Percentiles rank a stretch among this genome's conserved stretches.
phyloP scores from a whole-genome alignment of 352 stramenopile species.

The Globisporangium carolinianum region DNA sequence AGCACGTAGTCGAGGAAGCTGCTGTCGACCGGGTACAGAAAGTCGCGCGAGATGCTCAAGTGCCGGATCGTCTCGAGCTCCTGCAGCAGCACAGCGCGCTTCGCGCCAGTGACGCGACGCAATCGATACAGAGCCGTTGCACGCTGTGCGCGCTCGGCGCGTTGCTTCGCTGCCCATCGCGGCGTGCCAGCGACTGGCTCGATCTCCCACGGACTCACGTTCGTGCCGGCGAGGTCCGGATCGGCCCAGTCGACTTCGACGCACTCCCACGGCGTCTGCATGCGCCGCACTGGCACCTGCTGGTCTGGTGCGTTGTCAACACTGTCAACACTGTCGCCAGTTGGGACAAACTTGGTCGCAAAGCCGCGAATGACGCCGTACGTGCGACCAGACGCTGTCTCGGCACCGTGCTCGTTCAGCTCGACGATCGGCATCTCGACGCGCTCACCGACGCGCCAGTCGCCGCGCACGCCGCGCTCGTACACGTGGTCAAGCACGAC shows the following conservation, averaged over 20 bases:
- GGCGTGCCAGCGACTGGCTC: slow-evolving; percentile 32
- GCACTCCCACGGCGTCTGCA: slow-evolving; percentile 70
- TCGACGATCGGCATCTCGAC: slow-evolving; percentile 73
- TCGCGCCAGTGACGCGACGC: slow-evolving; percentile 36
- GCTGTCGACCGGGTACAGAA: slow-evolving; percentile 71
- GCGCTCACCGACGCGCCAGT: slow-evolving; percentile 61
- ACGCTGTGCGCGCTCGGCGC: slow-evolving; percentile 25
- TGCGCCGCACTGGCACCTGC: background rate
- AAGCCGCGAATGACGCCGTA: slow-evolving; percentile 55
- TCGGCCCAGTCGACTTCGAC: slow-evolving; percentile 69
- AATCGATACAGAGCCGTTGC: slow-evolving; percentile 41
- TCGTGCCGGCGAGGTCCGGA: slow-evolving; percentile 53
- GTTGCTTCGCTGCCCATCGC: slow-evolving; percentile 33
- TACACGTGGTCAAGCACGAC: slow-evolving; percentile 80
- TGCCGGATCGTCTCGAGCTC: slow-evolving; percentile 58
- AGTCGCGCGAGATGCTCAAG: slow-evolving; percentile 67
- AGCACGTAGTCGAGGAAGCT: slow-evolving; percentile 77
- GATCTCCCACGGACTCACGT: slow-evolving; percentile 77
- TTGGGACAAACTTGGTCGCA: slow-evolving; percentile 17
- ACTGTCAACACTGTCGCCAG: no score
- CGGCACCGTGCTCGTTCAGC: slow-evolving; percentile 51
- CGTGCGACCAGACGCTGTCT: slow-evolving; percentile 48
- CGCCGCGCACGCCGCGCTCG: slow-evolving; percentile 64
- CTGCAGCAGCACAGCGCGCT: slow-evolving; percentile 40
- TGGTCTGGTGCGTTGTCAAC: no score